A percentile compares a stretch with the other conserved stretches of the same genome.
Conservation (phyloP, 2,329 filamentous ascomycete species). For the Sporothrix humicola region DNA sequence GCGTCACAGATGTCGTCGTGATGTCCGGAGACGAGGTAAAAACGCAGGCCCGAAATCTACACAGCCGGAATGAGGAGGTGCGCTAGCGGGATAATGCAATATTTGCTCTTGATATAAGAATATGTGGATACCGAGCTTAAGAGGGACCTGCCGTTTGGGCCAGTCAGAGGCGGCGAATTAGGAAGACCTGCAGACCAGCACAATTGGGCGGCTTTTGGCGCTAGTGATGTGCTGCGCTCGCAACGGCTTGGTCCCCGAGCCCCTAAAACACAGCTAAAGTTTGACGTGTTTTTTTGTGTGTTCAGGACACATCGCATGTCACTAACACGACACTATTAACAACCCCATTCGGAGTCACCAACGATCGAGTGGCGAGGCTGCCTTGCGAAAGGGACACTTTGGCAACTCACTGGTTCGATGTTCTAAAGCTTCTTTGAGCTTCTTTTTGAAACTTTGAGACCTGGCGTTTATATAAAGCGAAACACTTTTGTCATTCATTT, state of each 20-base stretch:
- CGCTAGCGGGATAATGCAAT: constrained; percentile 16
- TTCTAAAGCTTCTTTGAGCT: neutral
- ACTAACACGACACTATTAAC: constrained; percentile 12
- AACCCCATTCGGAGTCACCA: neutral
- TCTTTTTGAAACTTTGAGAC: neutral
- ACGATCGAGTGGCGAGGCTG: constrained; percentile 33
- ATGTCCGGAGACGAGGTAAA: constrained; percentile 29
- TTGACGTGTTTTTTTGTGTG: constrained; percentile 12
- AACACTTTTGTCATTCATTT: neutral
- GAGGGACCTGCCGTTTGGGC: neutral
- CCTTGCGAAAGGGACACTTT: constrained; percentile 29
- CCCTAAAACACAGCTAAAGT: constrained; percentile 7
- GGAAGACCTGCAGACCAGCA: constrained; percentile 16
- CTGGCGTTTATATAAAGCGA: too few species aligned
- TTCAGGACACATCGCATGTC: constrained; percentile 25
- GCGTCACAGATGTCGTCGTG: constrained; percentile 22
- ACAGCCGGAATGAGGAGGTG: constrained; percentile 10
- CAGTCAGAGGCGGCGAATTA: constrained; percentile 37
- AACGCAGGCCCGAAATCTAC: constrained; percentile 30
- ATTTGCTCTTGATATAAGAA: neutral
- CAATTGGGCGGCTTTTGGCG: constrained; percentile 28
- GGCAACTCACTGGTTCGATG: constrained; percentile 7
- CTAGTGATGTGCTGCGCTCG: neutral
- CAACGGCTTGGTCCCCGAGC: neutral
- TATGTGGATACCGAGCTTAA: neutral